Evolutionary conservation across 1,284 basidiomycete species (phyloP).

Genomic region (Naganishia liquefaciens): DNA sequence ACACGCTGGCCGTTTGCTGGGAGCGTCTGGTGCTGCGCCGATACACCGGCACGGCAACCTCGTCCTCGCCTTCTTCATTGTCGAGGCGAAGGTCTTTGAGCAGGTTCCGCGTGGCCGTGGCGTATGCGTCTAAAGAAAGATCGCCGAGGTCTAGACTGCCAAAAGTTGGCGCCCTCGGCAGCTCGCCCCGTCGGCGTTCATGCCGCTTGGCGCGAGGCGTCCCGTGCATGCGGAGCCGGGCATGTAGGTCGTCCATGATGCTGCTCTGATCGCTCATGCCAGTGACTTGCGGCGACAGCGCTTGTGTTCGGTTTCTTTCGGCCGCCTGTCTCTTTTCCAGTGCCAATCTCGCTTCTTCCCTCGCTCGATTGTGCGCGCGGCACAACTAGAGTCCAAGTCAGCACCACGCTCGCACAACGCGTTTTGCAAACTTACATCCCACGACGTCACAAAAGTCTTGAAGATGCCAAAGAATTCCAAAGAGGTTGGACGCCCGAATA

Average conservation of each 20-base stretch:
- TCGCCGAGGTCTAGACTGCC: conserved; percentile 22
- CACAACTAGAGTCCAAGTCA: conserved; percentile 68
- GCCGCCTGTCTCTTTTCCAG: conserved; percentile 61
- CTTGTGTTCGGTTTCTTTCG: conserved; percentile 54
- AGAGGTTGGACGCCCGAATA: conserved; percentile 46
- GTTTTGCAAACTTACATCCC: conserved; percentile 64
- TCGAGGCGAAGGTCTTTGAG: conserved; percentile 14
- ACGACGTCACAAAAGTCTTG: conserved; percentile 90
- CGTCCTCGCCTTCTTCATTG: conserved; percentile 3
- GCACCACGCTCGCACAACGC: conserved; percentile 3
- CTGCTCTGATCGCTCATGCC: conserved; percentile 59
- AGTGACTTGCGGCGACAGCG: conserved; percentile 50
- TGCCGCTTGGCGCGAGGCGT: conserved; percentile 57
- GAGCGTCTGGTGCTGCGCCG: conserved; percentile 17
- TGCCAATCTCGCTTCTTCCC: conserved; percentile 66
- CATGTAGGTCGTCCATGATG: conserved; percentile 71
- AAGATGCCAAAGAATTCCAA: conserved; percentile 89
- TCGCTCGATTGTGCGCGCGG: conserved; percentile 69
- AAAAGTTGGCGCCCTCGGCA: conserved; percentile 24
- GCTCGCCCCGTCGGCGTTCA: conserved; percentile 42
- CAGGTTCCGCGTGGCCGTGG: conserved; percentile 18
- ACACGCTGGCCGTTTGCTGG: background rate
- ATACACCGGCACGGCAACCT: conserved; percentile 7
- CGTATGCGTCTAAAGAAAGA: conserved; percentile 20
- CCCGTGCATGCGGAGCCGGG: conserved; percentile 69